These are phyloP conservation scores for Elongisporangium anandrum DNA, from an alignment of 352 stramenopile genomes.

Conservation along the genomic window DNA sequence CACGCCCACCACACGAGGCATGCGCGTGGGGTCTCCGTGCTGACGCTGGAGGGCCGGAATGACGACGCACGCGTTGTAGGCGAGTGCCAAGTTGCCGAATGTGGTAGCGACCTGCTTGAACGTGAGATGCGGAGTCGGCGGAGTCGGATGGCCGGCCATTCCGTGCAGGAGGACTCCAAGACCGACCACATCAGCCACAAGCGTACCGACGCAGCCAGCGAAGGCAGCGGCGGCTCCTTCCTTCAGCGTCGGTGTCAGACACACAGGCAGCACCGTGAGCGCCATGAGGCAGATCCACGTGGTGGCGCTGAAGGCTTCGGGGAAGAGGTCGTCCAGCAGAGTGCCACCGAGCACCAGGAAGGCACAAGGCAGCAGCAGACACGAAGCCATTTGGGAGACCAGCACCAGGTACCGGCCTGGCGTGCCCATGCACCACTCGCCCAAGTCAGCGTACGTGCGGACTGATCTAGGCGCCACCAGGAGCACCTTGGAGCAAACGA, in stretches of 20 bases:
- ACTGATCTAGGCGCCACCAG: constrained; percentile 36
- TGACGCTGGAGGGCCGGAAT: constrained; percentile 46
- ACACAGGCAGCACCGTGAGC: constrained; percentile 31
- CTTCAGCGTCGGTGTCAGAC: constrained; percentile 44
- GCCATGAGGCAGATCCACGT: constrained; percentile 57
- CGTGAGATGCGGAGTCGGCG: constrained; percentile 31
- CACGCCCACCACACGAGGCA: constrained; percentile 48
- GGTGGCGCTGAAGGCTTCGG: constrained; percentile 25
- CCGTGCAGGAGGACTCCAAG: constrained; percentile 34
- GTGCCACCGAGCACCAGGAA: constrained; percentile 48
- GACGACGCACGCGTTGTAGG: constrained; percentile 47
- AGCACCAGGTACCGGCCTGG: constrained; percentile 34
- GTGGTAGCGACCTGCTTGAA: constrained; percentile 40
- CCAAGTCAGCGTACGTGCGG: constrained; percentile 40
- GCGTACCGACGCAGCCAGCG: constrained; percentile 35
- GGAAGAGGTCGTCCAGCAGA: constrained; percentile 41
- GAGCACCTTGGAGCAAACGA: constrained; percentile 41
- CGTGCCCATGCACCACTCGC: constrained; percentile 26
- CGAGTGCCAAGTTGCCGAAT: constrained; percentile 45
- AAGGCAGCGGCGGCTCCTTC: constrained; percentile 39
- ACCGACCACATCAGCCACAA: constrained; percentile 39
- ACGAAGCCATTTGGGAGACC: constrained; percentile 35
- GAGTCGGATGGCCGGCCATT: constrained; percentile 34
- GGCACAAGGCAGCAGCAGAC: constrained; percentile 29
- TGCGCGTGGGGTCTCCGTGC: constrained; percentile 42